Evolutionary conservation across 2,329 filamentous ascomycete genomes (phyloP).

Genomic region (Epichloe sibirici): DNA sequence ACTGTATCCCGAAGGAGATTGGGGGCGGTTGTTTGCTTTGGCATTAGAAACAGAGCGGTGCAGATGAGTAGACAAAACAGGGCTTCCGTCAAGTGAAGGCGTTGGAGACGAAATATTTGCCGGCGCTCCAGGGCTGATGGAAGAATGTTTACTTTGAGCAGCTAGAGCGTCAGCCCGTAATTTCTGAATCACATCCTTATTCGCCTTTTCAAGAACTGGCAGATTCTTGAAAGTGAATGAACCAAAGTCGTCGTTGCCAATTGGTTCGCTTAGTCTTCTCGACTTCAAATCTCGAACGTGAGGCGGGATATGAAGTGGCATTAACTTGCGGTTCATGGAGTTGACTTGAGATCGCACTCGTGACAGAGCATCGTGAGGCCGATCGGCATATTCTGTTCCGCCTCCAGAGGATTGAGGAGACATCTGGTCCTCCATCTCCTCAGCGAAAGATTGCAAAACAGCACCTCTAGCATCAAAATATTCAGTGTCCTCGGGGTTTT

Average conservation of each 20-base stretch:
- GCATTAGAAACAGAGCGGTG: conserved; percentile 76
- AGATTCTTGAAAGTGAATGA: conserved; percentile 96
- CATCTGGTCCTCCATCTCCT: conserved; percentile 83
- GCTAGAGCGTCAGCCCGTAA: conserved; percentile 81
- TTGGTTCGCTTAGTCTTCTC: conserved; percentile 80
- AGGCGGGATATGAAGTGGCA: conserved; percentile 91
- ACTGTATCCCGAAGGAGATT: conserved; percentile 71
- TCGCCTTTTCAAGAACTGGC: conserved; percentile 91
- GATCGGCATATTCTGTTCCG: conserved; percentile 67
- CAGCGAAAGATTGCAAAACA: conserved; percentile 80
- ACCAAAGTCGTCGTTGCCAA: conserved; percentile 84
- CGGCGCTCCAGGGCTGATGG: conserved; percentile 30
- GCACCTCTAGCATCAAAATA: conserved; percentile 93
- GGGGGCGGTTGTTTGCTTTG: conserved; percentile 64
- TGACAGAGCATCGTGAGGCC: conserved; percentile 89
- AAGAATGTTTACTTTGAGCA: conserved; percentile 41
- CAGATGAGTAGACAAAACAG: conserved; percentile 64
- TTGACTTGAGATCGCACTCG: conserved; percentile 79
- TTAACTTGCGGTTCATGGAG: conserved; percentile 75
- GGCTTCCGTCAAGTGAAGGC: conserved; percentile 71
- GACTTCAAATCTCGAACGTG: conserved; percentile 88
- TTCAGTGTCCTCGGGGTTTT: conserved; percentile 94
- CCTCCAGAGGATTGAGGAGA: conserved; percentile 60
- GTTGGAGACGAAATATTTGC: conserved; percentile 44
- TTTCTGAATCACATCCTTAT: conserved; percentile 98